Base-by-base conservation (phyloP, 2,329 filamentous ascomycete genomes). In the Emmonsiellopsis sp. region DNA sequence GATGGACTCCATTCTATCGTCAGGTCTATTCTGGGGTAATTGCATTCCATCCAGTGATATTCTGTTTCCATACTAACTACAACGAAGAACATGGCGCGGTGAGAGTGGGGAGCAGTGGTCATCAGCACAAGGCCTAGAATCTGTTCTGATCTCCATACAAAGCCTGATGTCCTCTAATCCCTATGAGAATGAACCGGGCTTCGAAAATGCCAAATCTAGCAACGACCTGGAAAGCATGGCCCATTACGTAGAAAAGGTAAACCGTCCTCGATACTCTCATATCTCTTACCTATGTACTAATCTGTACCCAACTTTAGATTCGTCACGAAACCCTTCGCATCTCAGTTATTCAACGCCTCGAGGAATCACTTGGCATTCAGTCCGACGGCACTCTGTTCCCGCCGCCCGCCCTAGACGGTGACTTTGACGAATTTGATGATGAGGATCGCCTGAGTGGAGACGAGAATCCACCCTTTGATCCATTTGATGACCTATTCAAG, bases 151-250 rank as follows among this genome's bases (percentile, higher is more conserved):
- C 51, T 97, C 92, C 5, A 96, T 98, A 54, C 93, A 98, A 70
- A 96, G 91, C 68, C 76, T 98, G 44, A 91, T 98, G 86, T 95
- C 90, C 1, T 74, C 82, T 32, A 95, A 96, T 62, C 93, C 92
- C 0, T 97, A 95, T 70, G 88, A 93, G 66, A 96, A 97, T 62
- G 93, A 98, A 67, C 93, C 93, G 1, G 93, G 93, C 5, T 96
- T 88, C 61, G 92, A 97, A 67, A 80, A 86, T 55, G 81, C 84
- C 10, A 85, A 85, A 45, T 77, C 80, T 7, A 71, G 77, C 0
- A 72, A 77, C 3, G 89, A 95, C 67, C 85, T 87, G 70, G 82
- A 84, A 68, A 78, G 84, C 55, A 87, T 91, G 68, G 78, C 80
- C 56, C 77, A 82, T 8, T 96, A 96, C 63, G 78, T 87, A 10